Percentiles rank a stretch among this genome's conserved stretches.
Evolutionary conservation across 805 yeast species (phyloP).

Genomic region (Candida ponderosae): DNA sequence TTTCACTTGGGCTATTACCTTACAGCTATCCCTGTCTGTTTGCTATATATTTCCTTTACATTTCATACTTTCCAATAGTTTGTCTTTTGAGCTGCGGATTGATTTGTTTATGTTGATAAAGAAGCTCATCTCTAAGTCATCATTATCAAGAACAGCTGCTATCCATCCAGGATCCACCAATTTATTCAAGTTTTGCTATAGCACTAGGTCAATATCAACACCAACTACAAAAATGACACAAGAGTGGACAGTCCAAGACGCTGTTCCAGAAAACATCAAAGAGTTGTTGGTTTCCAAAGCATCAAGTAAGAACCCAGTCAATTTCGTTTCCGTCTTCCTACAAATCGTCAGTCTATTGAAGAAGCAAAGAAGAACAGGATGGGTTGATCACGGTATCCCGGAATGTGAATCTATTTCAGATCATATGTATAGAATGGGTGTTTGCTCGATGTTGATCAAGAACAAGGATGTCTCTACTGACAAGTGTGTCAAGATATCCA

Average conservation of each 20-base stretch:
- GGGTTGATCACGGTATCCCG: conserved; percentile 59
- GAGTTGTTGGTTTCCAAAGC: conserved; percentile 24
- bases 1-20: too few relatives aligned
- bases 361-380: conserved; percentile 83
- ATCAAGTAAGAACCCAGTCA: conserved; percentile 17
- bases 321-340: conserved; percentile 41
- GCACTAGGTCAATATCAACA: too few relatives aligned
- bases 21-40: too few relatives aligned
- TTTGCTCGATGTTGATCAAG: conserved; percentile 63
- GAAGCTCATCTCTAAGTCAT: too few relatives aligned
- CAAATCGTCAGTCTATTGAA: conserved; percentile 70
- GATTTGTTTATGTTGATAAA: too few relatives aligned
- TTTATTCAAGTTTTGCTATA: too few relatives aligned
- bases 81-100: too few relatives aligned
- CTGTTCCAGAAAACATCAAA: conserved; percentile 40
- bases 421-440: conserved; percentile 93
- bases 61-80: too few relatives aligned
- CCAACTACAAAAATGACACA: neutral
- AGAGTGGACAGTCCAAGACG: conserved; percentile 47
- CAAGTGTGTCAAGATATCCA: conserved; percentile 76
- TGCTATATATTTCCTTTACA: too few relatives aligned
- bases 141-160: too few relatives aligned
- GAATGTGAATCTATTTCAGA: conserved; percentile 69
- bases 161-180: too few relatives aligned
- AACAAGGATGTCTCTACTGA: conserved; percentile 46